Conservation (phyloP, 495 filamentous ascomycete genomes). For the Aspergillus nanangensis region DNA sequence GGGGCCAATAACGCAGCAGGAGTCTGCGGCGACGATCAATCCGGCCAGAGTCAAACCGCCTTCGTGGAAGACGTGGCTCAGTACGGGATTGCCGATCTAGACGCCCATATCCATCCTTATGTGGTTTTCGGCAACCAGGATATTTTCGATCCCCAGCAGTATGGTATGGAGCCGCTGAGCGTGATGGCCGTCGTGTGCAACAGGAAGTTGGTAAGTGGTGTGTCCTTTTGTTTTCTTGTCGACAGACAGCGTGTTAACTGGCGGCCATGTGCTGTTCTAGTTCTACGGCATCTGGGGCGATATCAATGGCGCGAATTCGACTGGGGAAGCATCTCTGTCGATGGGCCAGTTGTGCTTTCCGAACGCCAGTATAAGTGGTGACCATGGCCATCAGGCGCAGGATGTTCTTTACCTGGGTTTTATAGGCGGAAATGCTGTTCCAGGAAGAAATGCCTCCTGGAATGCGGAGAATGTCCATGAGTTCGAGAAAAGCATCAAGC, state of each 20-base stretch:
- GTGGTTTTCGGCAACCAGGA: conserved; percentile 62
- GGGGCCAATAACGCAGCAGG: conserved; percentile 46
- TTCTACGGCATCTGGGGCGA: conserved; percentile 68
- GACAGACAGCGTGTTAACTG: neutral
- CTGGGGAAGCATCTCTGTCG: conserved; percentile 55
- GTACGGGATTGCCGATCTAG: conserved; percentile 50
- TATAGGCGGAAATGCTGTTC: conserved; percentile 41
- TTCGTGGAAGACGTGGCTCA: conserved; percentile 45
- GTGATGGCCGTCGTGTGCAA: conserved; percentile 61
- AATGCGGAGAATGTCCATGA: conserved; percentile 30
- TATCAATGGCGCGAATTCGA: conserved; percentile 49
- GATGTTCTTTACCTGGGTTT: conserved; percentile 57
- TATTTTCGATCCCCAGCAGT: conserved; percentile 47
- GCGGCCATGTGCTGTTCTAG: too few relatives aligned
- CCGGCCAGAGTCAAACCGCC: conserved; percentile 50
- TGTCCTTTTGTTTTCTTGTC: neutral
- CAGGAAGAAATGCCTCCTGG: conserved; percentile 48
- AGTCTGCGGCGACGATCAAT: conserved; percentile 45
- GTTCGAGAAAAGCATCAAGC: conserved; percentile 47
- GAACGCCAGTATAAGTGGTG: conserved; percentile 34
- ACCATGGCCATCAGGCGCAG: conserved; percentile 45
- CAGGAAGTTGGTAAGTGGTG: conserved; percentile 40
- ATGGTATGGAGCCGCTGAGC: conserved; percentile 55
- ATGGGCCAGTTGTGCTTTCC: conserved; percentile 56
- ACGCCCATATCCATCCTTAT: conserved; percentile 59